These are phyloP conservation scores for Flaveria floridana DNA, from an alignment of 140 eudicot genomes.

Conservation along the genomic window DNA sequence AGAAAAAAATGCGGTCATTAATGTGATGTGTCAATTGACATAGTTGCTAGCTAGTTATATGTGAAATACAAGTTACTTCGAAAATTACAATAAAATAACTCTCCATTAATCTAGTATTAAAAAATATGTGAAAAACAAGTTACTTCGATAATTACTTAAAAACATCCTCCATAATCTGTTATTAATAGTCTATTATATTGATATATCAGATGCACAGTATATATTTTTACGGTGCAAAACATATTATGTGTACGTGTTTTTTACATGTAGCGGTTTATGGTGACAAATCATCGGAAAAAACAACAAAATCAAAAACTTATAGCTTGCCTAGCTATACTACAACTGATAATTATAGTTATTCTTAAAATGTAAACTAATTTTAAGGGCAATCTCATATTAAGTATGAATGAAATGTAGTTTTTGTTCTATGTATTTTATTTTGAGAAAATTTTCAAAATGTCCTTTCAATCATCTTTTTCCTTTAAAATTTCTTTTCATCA, in stretches of 20 bases:
- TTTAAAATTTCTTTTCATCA: no score
- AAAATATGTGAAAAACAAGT: no score
- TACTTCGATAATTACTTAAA: no score
- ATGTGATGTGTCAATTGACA: conserved; percentile 14
- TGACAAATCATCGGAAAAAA: not conserved
- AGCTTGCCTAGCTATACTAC: not conserved
- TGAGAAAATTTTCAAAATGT: no score
- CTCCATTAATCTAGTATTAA: no score
- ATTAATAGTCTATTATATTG: not conserved
- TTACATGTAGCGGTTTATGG: not conserved
- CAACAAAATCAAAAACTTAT: not conserved
- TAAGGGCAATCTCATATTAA: not conserved
- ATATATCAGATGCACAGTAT: not conserved
- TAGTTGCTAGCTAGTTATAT: conserved; percentile 5
- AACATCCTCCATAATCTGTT: no score
- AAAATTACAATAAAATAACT: not conserved
- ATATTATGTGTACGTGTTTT: not conserved
- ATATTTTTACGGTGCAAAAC: not conserved
- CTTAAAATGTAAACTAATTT: not conserved
- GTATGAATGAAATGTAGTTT: not conserved
- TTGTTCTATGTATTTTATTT: not conserved
- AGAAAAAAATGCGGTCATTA: conserved; percentile 7
- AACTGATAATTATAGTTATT: not conserved
- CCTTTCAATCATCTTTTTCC: no score
- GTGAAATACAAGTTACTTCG: not conserved